phyloP scores from a whole-genome alignment of 192 early-diverging fungal genomes.

The Anaeromyces robustus region DNA sequence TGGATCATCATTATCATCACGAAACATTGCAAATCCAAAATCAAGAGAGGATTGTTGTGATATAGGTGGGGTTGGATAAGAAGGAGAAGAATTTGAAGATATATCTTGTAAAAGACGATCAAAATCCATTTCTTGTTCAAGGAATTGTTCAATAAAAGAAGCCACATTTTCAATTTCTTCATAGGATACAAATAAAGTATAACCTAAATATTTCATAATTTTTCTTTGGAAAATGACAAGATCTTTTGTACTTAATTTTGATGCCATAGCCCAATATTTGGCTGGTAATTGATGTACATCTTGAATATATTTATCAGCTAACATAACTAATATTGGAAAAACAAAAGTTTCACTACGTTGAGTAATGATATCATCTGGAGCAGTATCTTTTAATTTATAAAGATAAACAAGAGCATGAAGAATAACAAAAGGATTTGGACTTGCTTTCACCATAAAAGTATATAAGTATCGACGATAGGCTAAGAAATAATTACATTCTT shows the following conservation, averaged over 20 bases:
- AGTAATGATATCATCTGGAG: neutral
- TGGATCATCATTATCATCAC: neutral
- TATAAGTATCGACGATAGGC: neutral
- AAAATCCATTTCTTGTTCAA: neutral
- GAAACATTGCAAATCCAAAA: neutral
- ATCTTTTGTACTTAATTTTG: neutral
- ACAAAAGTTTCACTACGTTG: neutral
- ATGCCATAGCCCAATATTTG: neutral
- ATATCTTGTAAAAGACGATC: neutral
- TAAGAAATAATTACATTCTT: neutral
- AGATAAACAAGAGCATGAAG: neutral
- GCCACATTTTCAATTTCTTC: neutral
- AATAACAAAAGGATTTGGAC: neutral
- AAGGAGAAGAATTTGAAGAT: neutral
- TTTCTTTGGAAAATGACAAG: neutral
- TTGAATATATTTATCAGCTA: neutral
- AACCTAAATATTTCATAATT: neutral
- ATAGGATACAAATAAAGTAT: neutral
- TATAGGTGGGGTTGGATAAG: neutral
- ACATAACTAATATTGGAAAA: neutral
- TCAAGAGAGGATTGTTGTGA: neutral
- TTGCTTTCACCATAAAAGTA: neutral
- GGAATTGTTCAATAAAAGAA: neutral
- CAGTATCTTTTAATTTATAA: neutral
- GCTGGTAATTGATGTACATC: neutral